These are phyloP conservation scores for Aspergillus sergii DNA, from an alignment of 2,329 filamentous ascomycete species.

Conservation along the genomic window DNA sequence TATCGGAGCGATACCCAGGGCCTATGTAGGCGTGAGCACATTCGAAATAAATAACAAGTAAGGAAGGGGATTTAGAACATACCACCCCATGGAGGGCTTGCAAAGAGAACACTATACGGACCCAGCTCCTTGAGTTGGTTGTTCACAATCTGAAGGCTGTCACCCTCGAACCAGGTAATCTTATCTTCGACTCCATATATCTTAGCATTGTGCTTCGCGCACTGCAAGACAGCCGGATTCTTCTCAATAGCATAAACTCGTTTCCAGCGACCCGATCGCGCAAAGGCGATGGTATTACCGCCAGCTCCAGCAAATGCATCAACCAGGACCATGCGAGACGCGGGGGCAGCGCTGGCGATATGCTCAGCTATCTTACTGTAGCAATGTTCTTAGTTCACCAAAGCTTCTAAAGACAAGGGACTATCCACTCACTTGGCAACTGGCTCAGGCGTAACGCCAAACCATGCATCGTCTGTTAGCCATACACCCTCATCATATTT, in stretches of 20 bases:
- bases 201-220: conserved; percentile 87
- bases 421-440: conserved; percentile 69
- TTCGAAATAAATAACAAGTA: too few relatives aligned
- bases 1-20: conserved; percentile 63
- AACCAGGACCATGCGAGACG: conserved; percentile 68
- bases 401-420: neutral
- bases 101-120: conserved; percentile 64
- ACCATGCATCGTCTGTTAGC: conserved; percentile 95
- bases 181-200: conserved; percentile 77
- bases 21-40: conserved; percentile 42
- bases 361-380: conserved; percentile 73
- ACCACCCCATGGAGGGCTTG: conserved; percentile 76
- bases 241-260: conserved; percentile 88
- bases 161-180: conserved; percentile 84
- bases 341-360: conserved; percentile 59
- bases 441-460: conserved; percentile 91
- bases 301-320: conserved; percentile 92
- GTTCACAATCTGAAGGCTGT: conserved; percentile 76
- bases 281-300: conserved; percentile 94
- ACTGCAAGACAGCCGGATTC: conserved; percentile 76
- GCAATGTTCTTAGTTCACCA: neutral
- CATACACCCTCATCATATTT: conserved; percentile 84
- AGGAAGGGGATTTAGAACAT: conserved; percentile 23
- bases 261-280: conserved; percentile 75
- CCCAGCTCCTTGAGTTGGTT: conserved; percentile 52